Conservation (phyloP, 345 rosid species). For the Tarenaya hassleriana region DNA sequence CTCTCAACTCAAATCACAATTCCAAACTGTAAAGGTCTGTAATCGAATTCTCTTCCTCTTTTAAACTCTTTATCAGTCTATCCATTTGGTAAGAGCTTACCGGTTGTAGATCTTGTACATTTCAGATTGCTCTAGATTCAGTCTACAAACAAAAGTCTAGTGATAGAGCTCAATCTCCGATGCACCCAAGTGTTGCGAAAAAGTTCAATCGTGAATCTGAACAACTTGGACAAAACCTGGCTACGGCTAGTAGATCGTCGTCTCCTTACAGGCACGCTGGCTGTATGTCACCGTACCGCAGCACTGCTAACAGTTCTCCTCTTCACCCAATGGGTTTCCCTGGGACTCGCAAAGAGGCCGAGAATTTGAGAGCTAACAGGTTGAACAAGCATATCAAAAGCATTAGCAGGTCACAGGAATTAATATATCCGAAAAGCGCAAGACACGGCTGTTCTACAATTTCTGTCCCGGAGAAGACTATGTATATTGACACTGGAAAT, state of each 20-base stretch:
- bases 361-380: constrained; percentile 36
- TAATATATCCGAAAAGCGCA: constrained; percentile 22
- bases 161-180: constrained; percentile 36
- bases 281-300: constrained; percentile 47
- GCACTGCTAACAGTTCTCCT: constrained; percentile 45
- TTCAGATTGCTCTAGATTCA: constrained; percentile 42
- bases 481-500: constrained; percentile 56
- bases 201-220: constrained; percentile 38
- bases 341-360: constrained; percentile 56
- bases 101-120: constrained; percentile 16
- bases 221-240: constrained; percentile 30
- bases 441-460: constrained; percentile 33
- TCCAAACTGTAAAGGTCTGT: constrained; percentile 45
- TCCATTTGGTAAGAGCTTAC: neutral
- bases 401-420: constrained; percentile 47
- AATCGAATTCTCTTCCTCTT: constrained; percentile 15
- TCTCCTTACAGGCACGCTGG: constrained; percentile 53
- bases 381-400: constrained; percentile 35
- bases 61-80: constrained; percentile 15
- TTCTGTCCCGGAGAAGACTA: constrained; percentile 53
- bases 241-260: constrained; percentile 35
- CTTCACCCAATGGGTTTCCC: constrained; percentile 39
- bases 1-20: constrained; percentile 33
- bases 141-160: constrained; percentile 32
- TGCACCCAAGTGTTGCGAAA: constrained; percentile 30